Evolutionary conservation across 2,329 filamentous ascomycete species (phyloP).

Genomic region (Volutella citrinella): DNA sequence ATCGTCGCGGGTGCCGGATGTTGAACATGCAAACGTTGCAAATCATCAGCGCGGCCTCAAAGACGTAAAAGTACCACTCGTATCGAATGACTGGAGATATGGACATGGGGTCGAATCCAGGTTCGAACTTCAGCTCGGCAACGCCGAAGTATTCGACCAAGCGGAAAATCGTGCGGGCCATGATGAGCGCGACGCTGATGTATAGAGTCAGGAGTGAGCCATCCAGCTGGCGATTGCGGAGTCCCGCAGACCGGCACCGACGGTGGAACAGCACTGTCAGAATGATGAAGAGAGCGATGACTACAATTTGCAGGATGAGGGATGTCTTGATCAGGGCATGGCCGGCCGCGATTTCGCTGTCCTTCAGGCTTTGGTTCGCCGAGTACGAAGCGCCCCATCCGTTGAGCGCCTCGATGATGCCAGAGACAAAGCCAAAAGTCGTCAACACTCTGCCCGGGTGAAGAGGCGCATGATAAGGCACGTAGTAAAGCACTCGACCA

Average conservation of each 20-base stretch:
- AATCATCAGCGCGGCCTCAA: conserved; percentile 54
- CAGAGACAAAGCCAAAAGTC: conserved; percentile 45
- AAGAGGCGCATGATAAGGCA: conserved; percentile 55
- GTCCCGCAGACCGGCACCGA: conserved; percentile 36
- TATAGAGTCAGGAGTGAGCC: conserved; percentile 49
- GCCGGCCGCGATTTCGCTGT: conserved; percentile 37
- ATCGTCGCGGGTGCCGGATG: conserved; percentile 47
- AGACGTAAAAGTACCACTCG: conserved; percentile 59
- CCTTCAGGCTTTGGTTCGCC: conserved; percentile 41
- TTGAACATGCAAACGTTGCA: conserved; percentile 50
- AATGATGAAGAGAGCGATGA: conserved; percentile 46
- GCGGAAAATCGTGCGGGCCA: conserved; percentile 54
- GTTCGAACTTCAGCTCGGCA: conserved; percentile 37
- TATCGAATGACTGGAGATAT: conserved; percentile 49
- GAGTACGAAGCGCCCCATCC: conserved; percentile 46
- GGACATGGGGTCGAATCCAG: conserved; percentile 32
- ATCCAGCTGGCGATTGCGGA: conserved; percentile 30
- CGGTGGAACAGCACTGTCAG: conserved; percentile 49
- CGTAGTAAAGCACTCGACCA: conserved; percentile 53
- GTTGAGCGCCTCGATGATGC: conserved; percentile 44
- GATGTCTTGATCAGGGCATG: conserved; percentile 47
- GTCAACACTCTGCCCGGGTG: conserved; percentile 43
- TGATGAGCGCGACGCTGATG: conserved; percentile 45
- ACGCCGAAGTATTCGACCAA: conserved; percentile 57
- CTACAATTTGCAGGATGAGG: conserved; percentile 52